Base-by-base conservation (phyloP, 2,329 filamentous ascomycete genomes). In the Taxawa tesnikishii region DNA sequence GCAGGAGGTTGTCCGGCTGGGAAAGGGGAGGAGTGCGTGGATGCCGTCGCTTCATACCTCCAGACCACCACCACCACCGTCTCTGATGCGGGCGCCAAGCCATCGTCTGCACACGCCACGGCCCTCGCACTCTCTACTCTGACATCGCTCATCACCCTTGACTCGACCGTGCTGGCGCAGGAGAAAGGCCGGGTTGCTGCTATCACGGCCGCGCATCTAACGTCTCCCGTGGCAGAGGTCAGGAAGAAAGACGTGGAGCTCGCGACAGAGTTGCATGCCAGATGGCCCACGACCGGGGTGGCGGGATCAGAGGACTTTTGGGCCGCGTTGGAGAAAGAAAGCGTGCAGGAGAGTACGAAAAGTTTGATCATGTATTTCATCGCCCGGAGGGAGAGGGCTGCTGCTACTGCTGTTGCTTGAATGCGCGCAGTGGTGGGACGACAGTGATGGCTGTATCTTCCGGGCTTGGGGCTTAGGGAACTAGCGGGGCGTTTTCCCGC, bases 301-400 rank as follows among this genome's bases (percentile, higher is more conserved):
- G 47, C 18, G 2, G 31, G 31, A n/a, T 45, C 49, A 6, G 52
- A 53, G 24, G 53, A 47, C 3, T 87, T 87, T 50, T 88, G 81
- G 81, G 68, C 67, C 19, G 67, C 68, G 15, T 63, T 85, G 45
- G 70, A 65, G 36, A 67, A 60, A 7, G 42, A 38, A 10, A 57
- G 54, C 2, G 63, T 80, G 21, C 68, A 70, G 47, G 78, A 83
- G 38, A 77, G 82, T 43, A 75, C 78, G n/a, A 73, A 81, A 60
- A 83, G 76, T 45, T 54, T 84, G 38, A 75, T 84, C 42, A 83
- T 77, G 11, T 84, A 84, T 49, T 84, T 83, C 52, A 75, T 84
- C 44, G 78, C 79, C 23, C 77, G 77, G 61, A 63, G 65, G 48
- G 72, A 79, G 55, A 60, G 73, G 32, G 74, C 79, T 5, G 13